phyloP scores from a whole-genome alignment of 257 asterid species.

The Plantago elongata region DNA sequence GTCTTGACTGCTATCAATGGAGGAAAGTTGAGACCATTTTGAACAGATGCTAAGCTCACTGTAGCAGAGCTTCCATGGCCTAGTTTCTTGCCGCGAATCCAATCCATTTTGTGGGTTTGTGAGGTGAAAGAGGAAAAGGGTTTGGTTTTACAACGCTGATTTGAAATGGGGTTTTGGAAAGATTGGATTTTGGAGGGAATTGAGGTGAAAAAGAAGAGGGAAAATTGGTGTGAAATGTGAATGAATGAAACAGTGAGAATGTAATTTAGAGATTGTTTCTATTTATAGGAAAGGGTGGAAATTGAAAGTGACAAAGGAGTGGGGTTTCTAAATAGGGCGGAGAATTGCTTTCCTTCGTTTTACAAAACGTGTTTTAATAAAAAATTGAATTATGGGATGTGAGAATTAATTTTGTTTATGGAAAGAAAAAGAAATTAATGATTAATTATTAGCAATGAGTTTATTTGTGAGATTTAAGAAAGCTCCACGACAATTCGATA shows the following conservation, averaged over 20 bases:
- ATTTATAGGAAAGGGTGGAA: constrained; percentile 30
- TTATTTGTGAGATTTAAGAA: background rate
- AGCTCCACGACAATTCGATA: constrained; percentile 6
- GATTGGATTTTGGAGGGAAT: background rate
- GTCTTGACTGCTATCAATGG: constrained; percentile 76
- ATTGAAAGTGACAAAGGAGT: background rate
- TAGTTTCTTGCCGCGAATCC: constrained; percentile 64
- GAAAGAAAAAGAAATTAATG: background rate
- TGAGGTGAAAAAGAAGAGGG: constrained; percentile 16
- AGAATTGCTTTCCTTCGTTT: constrained; percentile 11
- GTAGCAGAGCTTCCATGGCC: constrained; percentile 85
- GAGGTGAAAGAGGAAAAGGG: background rate
- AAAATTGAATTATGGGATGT: too few species aligned
- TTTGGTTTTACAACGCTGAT: background rate
- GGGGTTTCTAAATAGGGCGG: background rate
- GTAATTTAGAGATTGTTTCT: background rate
- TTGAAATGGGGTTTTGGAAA: background rate
- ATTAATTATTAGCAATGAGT: too few species aligned
- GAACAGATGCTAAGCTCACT: constrained; percentile 46
- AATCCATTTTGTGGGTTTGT: constrained; percentile 42
- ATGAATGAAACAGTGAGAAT: constrained; percentile 5
- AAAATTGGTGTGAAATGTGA: background rate
- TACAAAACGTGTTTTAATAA: constrained; percentile 42
- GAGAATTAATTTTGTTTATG: constrained; percentile 21
- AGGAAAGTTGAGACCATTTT: constrained; percentile 23